Evolutionary conservation across 1,284 basidiomycete genomes (phyloP).

Genomic region (Sporisorium scitamineum): DNA sequence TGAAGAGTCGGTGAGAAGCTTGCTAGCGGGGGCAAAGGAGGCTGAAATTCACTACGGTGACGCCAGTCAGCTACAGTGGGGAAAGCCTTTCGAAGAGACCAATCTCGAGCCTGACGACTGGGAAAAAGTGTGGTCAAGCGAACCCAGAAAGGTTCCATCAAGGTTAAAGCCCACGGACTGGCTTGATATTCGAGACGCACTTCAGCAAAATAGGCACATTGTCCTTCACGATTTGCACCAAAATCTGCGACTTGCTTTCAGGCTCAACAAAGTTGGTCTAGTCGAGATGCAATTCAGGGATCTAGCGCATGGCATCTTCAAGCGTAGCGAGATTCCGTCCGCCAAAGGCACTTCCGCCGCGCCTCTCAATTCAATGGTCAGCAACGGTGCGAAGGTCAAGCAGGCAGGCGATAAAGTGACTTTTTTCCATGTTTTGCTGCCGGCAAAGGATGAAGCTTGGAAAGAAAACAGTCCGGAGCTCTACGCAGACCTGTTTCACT

Average conservation of each 20-base stretch:
- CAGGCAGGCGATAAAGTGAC: neutral
- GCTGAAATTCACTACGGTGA: neutral
- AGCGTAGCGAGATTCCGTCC: neutral
- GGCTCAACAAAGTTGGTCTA: neutral
- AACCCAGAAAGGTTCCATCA: neutral
- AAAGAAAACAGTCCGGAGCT: neutral
- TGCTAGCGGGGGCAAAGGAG: neutral
- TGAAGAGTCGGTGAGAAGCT: neutral
- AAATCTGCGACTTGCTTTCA: neutral
- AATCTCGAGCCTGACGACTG: neutral
- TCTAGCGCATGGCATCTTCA: neutral
- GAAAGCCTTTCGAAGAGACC: neutral
- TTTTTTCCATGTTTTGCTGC: neutral
- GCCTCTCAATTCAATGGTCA: neutral
- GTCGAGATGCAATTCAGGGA: neutral
- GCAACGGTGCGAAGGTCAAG: neutral
- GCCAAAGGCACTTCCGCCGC: neutral
- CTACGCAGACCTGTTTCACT: neutral
- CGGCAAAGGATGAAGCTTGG: neutral
- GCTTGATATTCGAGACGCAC: neutral
- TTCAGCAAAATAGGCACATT: neutral
- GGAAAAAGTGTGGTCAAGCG: neutral
- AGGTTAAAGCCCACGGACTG: neutral
- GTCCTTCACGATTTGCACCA: neutral
- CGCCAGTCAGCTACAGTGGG: neutral